These are phyloP conservation scores for Saccharomycopsis fermentans DNA, from an alignment of 805 yeast genomes.

Conservation along the genomic window DNA sequence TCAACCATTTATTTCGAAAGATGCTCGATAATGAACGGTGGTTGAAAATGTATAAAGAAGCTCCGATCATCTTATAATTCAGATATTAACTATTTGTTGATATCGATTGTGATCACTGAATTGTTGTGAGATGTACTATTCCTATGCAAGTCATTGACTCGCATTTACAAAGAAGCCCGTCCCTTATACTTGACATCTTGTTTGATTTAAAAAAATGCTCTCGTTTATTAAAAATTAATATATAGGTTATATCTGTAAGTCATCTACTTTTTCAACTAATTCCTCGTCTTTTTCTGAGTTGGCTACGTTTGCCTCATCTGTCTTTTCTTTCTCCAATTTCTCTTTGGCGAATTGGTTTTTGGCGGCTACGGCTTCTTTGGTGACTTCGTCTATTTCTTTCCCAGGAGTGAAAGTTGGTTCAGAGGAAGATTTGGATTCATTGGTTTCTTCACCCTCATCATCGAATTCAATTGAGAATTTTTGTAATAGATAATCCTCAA, in stretches of 20 bases:
- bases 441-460: constrained; percentile 39
- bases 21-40: too few species aligned
- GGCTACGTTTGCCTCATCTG: background rate
- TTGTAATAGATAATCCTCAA: constrained; percentile 67
- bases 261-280: constrained; percentile 23
- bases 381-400: constrained; percentile 39
- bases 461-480: constrained; percentile 63
- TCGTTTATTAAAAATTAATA: too few species aligned
- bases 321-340: constrained; percentile 17
- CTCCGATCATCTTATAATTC: too few species aligned
- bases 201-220: too few species aligned
- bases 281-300: background rate
- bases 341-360: constrained; percentile 24
- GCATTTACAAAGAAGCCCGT: too few species aligned
- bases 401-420: constrained; percentile 31
- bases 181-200: too few species aligned
- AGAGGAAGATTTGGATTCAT: constrained; percentile 30
- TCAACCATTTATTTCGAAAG: too few species aligned
- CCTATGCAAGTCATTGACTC: too few species aligned
- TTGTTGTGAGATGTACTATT: too few species aligned
- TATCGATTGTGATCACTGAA: too few species aligned
- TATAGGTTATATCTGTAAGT: constrained; percentile 21
- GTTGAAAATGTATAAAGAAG: too few species aligned
- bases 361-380: constrained; percentile 36
- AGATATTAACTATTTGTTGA: too few species aligned